These are phyloP conservation scores for Cyberlindnera lachancei DNA, from an alignment of 805 yeast genomes.

Conservation along the genomic window DNA sequence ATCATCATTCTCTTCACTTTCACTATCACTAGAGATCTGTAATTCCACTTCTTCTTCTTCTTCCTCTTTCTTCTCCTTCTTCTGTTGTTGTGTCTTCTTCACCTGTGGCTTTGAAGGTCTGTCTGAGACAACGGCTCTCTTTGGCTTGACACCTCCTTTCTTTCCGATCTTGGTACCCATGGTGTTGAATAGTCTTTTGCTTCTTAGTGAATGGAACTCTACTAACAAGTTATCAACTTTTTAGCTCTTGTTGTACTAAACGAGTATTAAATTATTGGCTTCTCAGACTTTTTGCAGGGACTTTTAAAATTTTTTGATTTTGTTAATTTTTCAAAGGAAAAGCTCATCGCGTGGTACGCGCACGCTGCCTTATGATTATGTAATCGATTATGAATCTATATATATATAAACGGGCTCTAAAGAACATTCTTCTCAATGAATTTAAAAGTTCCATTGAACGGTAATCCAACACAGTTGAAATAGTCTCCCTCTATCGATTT, in stretches of 20 bases:
- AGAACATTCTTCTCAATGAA: slow-evolving; percentile 27
- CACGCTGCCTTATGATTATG: too few relatives aligned
- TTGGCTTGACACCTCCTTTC: slow-evolving; percentile 16
- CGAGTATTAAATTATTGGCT: too few relatives aligned
- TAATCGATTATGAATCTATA: too few relatives aligned
- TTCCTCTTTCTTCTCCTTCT: slow-evolving; percentile 14
- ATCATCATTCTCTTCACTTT: slow-evolving; percentile 16
- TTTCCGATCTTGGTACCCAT: slow-evolving; percentile 13
- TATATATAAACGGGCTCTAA: background rate
- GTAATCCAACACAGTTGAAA: slow-evolving; percentile 83
- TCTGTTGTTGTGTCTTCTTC: slow-evolving; percentile 1
- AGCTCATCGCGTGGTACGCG: slow-evolving; percentile 11
- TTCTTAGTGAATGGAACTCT: too few relatives aligned
- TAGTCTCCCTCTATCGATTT: slow-evolving; percentile 68
- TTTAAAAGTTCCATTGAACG: slow-evolving; percentile 50
- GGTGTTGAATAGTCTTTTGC: background rate
- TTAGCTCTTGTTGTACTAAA: too few relatives aligned
- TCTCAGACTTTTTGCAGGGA: too few relatives aligned
- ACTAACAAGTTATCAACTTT: too few relatives aligned
- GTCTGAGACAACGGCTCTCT: slow-evolving; percentile 8
- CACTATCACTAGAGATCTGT: slow-evolving; percentile 15
- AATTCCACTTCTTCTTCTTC: slow-evolving; percentile 19
- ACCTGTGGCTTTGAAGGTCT: slow-evolving; percentile 5
- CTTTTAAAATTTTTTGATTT: too few relatives aligned
- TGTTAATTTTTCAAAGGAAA: slow-evolving; percentile 5